Base-by-base conservation (phyloP, 257 asterid species). In the Gynochthodes officinalis region DNA sequence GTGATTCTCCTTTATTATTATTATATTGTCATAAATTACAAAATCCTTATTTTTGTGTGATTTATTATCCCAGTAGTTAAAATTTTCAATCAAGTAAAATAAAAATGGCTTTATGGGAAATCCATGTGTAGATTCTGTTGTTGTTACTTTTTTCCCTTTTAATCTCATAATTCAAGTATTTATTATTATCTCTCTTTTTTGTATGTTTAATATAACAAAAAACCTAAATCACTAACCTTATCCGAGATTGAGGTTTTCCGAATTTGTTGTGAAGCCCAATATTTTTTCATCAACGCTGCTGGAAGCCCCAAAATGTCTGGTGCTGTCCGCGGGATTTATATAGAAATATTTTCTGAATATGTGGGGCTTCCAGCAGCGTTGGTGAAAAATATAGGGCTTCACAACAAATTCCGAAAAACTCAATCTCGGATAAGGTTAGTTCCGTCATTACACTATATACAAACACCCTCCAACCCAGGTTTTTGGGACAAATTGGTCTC, bases 371-470 rank as follows among this genome's bases (percentile, higher is more conserved):
- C 6, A 4, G 14, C 11, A 7, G 4, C 16, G 18, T 32, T 5
- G 28, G 18, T 8, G 48, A 32, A 33, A 32, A 61, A 14, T 32
- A 9, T 19, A 33, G 43, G 44, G 66, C 18, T 2, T 32, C 21
- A 32, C 0, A 5, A 1, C 12, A 16, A 40, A 63, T 35, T n/a
- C 50, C 8, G 66, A 60, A 13, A 18, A 8, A 7, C 68, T 63
- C 49, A 37, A 35, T 63, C 7, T 63, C 49, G 12, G 68, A 63
- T 49, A 65, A 74, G 80, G 82, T 3, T 23, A 23, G 14, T 63
- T 63, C 61, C 49, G 83, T 80, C 72, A 80, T 43, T 70, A 43
- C 35, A 27, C 18, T 4, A 3, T 2, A 39, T 5, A 25, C 75
- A 61, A 7, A 2, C 9, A 46, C 11, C 32, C 14, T 35, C 33